Base-by-base conservation (phyloP, 257 asterid genomes). In the Nicotiana undulata region DNA sequence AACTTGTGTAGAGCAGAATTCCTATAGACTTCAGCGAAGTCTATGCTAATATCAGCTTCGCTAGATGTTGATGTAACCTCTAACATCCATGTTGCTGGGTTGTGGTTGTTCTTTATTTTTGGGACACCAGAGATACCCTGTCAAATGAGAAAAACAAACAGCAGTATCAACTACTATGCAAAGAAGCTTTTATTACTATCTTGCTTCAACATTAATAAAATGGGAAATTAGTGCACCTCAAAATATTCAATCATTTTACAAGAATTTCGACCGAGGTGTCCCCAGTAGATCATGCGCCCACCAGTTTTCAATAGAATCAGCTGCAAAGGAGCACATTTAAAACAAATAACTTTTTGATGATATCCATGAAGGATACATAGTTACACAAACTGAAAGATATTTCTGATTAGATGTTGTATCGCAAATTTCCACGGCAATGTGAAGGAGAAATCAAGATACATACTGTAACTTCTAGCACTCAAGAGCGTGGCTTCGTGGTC, bases 51-150 rank as follows among this genome's bases (percentile, higher is more conserved):
- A 63, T 86, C 90, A 59, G 88, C 86, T 85, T 92, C 97, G 28
- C 91, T 76, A 84, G 95, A 92, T 46, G 86, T 79, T 2, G 91
- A 90, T 58, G 89, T 89, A 59, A 90, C 82, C 83, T 90, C 93
- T 85, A 90, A 58, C 90, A 90, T 88, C 94, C 94, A 90, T 60
- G 94, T 89, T 17, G 93, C 93, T 20, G 94, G 94, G 72, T 90
- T 90, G 78, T 89, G 85, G 56, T 89, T 88, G 51, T 86, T 88
- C 77, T 46, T 80, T 32, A 90, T 86, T 63, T 76, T 86, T 51
- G 90, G 88, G 61, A 90, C 93, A 26, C 93, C 88, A 11, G 88
- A 18, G 52, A 89, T 77, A 20, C 85, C 52, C 94, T 90, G 76
- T 80, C 37, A 78, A 58, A 44, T 31, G 34, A 5, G 65, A n/a